phyloP scores from a whole-genome alignment of 768 basidiomycete genomes.

The Vishniacozyma victoriae region DNA sequence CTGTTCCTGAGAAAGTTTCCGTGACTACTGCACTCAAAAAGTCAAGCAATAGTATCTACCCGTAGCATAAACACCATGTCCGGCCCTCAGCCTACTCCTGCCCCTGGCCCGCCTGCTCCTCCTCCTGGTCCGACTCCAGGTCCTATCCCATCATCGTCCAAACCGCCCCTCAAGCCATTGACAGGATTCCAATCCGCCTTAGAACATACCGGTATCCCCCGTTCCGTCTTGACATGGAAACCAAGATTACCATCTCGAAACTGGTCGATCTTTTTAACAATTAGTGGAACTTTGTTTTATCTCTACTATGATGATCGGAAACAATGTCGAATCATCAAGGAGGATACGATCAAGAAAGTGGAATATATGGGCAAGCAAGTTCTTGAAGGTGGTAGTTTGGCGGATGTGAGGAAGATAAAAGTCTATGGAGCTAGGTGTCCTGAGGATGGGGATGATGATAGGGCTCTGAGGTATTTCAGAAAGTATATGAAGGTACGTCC shows the following conservation, averaged over 20 bases:
- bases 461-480: conserved; percentile 79
- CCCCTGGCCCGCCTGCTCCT: too few relatives aligned
- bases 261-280: conserved; percentile 83
- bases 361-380: conserved; percentile 67
- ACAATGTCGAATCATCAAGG: conserved; percentile 69
- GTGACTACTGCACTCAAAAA: too few relatives aligned
- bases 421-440: conserved; percentile 90
- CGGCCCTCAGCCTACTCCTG: neutral
- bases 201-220: conserved; percentile 54
- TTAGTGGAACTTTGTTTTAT: conserved; percentile 65
- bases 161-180: conserved; percentile 17
- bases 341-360: conserved; percentile 74
- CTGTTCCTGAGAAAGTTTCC: neutral
- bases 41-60: neutral
- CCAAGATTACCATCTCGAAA: conserved; percentile 85
- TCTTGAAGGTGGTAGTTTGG: conserved; percentile 55
- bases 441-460: conserved; percentile 85
- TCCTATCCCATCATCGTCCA: neutral
- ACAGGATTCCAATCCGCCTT: conserved; percentile 40
- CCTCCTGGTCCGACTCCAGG: neutral
- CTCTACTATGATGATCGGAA: conserved; percentile 80
- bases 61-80: neutral
- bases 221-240: conserved; percentile 74
- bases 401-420: conserved; percentile 67
- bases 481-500: conserved; percentile 86